Evolutionary conservation across 2,329 filamentous ascomycete species (phyloP).

Genomic region (Cercospora sp.): DNA sequence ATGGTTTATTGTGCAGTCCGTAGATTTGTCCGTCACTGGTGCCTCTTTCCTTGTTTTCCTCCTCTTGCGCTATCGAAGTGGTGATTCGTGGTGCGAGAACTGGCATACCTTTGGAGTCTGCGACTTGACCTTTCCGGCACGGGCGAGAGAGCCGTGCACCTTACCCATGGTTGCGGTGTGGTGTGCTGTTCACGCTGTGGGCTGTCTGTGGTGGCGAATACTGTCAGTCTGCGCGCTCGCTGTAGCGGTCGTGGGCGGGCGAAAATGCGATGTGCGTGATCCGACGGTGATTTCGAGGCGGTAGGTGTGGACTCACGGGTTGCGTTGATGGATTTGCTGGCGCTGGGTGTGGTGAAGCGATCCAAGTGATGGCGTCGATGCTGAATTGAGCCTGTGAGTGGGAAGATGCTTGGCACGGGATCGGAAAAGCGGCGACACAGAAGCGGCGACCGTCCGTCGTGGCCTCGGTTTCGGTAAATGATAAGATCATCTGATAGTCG

Average conservation of each 20-base stretch:
- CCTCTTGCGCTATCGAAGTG: background rate
- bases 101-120: slow-evolving; percentile 82
- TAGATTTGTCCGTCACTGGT: background rate
- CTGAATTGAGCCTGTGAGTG: slow-evolving; percentile 15
- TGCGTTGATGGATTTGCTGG: slow-evolving; percentile 23
- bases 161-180: slow-evolving; percentile 74
- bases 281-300: slow-evolving; percentile 5
- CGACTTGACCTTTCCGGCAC: slow-evolving; percentile 98
- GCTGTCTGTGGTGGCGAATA: slow-evolving; percentile 29
- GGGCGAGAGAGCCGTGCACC: slow-evolving; percentile 90
- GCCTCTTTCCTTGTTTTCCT: background rate
- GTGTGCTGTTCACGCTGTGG: slow-evolving; percentile 21
- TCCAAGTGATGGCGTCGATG: slow-evolving; percentile 15
- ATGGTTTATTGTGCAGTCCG: slow-evolving; percentile 9
- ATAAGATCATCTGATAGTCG: slow-evolving; percentile 9
- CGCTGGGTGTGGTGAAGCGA: slow-evolving; percentile 20
- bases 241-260: slow-evolving; percentile 1
- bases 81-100: background rate
- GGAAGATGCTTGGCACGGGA: slow-evolving; percentile 10
- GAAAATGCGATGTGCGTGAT: background rate
- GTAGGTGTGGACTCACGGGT: slow-evolving; percentile 23
- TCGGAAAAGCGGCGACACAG: slow-evolving; percentile 12
- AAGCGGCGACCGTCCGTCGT: background rate
- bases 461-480: background rate
- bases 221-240: slow-evolving; percentile 19